Evolutionary conservation across 148 eudicot species (phyloP), one percentile per base, ranked within the genome.

Genomic region (Mesembryanthemum crystallinum): DNA sequence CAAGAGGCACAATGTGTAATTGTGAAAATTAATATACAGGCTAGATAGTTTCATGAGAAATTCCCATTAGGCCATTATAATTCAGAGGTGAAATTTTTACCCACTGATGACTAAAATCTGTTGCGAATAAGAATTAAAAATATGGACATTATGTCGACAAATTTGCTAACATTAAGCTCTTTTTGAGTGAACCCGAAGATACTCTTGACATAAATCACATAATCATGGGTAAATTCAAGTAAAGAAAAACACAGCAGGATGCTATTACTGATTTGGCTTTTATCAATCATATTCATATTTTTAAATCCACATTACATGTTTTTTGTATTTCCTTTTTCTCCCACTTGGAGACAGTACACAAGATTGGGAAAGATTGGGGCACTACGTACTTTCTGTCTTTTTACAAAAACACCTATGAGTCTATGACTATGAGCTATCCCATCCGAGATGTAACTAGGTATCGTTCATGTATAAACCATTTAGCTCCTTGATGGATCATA

Each of bases 151-250:
- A 25, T 24, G 14, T 67, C 23, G 68, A 67, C 37, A 77, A 14
- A n/a, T 28, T 73, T 66, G 21, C 75, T 25, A 21, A 42, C 39
- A 61, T 64, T 51, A 27, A 24, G 66, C 66, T 57, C 71, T n/a
- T 37, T 33, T 66, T 57, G 51, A 75, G 72, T 66, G 57, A 55
- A 0, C 8, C 27, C 64, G 1, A 67, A 76, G 77, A n/a, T 25
- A 76, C 55, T 4, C 1, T 54, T 51, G 78, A 59, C 55, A 76
- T 25, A 55, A 76, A 33, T 51, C 72, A 59, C 55, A 76, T 25
- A 55, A 76, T 66, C 52, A 55, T 76, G 20, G 65, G 45, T 35
- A 21, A 37, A 54, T 66, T 54, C 37, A 66, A 55, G 72, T 66
- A 27, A 65, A 20, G 47, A 66, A 52, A 23, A 24, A 75, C 77